These are phyloP conservation scores for Quercus robur DNA, from an alignment of 306 rosid species.

Conservation along the genomic window DNA sequence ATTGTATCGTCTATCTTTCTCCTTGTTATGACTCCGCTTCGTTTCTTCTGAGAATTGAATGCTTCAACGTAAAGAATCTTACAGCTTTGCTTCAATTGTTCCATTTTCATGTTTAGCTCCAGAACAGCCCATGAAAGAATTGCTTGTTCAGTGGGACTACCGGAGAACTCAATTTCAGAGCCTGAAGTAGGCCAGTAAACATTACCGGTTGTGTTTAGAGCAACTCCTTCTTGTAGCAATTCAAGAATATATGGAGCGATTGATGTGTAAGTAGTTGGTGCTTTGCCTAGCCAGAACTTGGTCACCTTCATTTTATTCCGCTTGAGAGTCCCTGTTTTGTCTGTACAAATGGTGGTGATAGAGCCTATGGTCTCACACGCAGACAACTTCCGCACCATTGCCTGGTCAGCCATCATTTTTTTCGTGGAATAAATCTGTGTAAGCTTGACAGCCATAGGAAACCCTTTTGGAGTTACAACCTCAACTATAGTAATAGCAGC, in stretches of 20 bases:
- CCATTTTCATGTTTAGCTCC: slow-evolving; percentile 26
- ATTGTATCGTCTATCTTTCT: slow-evolving; percentile 11
- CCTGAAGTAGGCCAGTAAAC: slow-evolving; percentile 2
- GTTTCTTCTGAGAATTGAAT: slow-evolving; percentile 28
- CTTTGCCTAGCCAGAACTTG: slow-evolving; percentile 18
- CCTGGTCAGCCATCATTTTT: slow-evolving; percentile 32
- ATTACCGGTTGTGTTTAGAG: slow-evolving; percentile 31
- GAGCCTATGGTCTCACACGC: slow-evolving; percentile 36
- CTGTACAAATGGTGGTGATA: slow-evolving; percentile 25
- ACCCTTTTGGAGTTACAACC: slow-evolving; percentile 35
- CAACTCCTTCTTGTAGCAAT: slow-evolving; percentile 26
- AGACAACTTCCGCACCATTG: slow-evolving; percentile 30
- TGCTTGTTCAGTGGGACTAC: slow-evolving; percentile 37
- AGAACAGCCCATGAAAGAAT: slow-evolving; percentile 33
- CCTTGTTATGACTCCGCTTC: slow-evolving; percentile 25
- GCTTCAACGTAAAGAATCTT: slow-evolving; percentile 20
- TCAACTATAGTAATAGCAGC: slow-evolving; percentile 25
- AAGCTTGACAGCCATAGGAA: slow-evolving; percentile 20
- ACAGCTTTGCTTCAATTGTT: background rate
- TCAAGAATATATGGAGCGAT: background rate
- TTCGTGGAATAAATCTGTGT: slow-evolving; percentile 38
- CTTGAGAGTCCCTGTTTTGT: slow-evolving; percentile 26
- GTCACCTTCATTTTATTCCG: slow-evolving; percentile 31
- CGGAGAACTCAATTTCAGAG: slow-evolving; percentile 17
- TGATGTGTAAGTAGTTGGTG: background rate